A percentile compares a stretch with the other conserved stretches of the same genome.
Evolutionary conservation across 1,284 basidiomycete genomes (phyloP).

Genomic region (Boletus hoseneyae): DNA sequence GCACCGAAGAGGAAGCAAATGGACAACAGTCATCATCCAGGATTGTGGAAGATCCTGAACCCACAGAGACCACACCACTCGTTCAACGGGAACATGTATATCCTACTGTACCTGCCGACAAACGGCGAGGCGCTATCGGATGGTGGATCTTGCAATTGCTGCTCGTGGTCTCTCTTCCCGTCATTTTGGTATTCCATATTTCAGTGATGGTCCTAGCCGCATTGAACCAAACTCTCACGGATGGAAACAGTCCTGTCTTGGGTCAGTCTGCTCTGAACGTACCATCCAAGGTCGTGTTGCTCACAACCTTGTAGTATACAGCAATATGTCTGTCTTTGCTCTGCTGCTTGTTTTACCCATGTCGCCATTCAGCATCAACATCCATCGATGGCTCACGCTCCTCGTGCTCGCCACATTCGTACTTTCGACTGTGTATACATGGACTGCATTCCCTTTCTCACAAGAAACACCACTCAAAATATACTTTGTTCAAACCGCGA

Average conservation of each 20-base stretch:
- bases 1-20: conserved; percentile 14
- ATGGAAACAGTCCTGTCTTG: conserved; percentile 51
- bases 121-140: conserved; percentile 39
- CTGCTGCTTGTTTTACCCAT: conserved; percentile 56
- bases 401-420: conserved; percentile 44
- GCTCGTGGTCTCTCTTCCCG: conserved; percentile 53
- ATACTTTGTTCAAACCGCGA: conserved; percentile 61
- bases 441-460: conserved; percentile 61
- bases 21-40: conserved; percentile 17
- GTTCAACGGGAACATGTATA: conserved; percentile 34
- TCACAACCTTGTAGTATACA: conserved; percentile 48
- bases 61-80: conserved; percentile 51
- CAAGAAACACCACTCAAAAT: conserved; percentile 59
- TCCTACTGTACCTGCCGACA: conserved; percentile 14
- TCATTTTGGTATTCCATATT: conserved; percentile 57
- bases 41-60: conserved; percentile 34
- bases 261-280: conserved; percentile 39
- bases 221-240: conserved; percentile 57
- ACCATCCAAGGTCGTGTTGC: not conserved
- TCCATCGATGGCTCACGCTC: conserved; percentile 45
- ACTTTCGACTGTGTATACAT: conserved; percentile 42
- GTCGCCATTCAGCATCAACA: conserved; percentile 57
- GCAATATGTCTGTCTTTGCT: conserved; percentile 41
- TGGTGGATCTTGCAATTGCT: conserved; percentile 67
- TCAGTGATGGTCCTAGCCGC: conserved; percentile 47